Evolutionary conservation across 2,329 filamentous ascomycete species (phyloP).

Genomic region (Diplodia scrobiculata): DNA sequence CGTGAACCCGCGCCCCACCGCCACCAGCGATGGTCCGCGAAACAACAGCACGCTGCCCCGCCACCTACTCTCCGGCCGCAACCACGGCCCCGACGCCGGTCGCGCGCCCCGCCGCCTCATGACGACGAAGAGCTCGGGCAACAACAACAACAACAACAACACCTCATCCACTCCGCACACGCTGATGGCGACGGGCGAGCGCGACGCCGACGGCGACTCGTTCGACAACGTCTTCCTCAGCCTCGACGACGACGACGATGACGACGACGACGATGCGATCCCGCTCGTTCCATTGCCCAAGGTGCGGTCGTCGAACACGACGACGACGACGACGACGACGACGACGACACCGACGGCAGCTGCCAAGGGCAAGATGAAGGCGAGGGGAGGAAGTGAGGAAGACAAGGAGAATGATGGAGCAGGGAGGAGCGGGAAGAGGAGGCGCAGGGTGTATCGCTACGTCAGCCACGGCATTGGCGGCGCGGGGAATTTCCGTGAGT

Average conservation of each 20-base stretch:
- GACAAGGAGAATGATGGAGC: not conserved
- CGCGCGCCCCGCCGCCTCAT: not conserved
- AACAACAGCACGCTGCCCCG: not conserved
- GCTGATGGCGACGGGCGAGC: not conserved
- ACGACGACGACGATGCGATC: slow-evolving; percentile 7
- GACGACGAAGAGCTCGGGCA: not conserved
- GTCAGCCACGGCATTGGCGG: slow-evolving; percentile 25
- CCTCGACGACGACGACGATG: not conserved
- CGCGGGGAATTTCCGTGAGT: slow-evolving; percentile 24
- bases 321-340: too few relatives aligned
- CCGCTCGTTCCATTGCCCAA: not conserved
- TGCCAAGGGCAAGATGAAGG: not conserved
- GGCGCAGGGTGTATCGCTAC: slow-evolving; percentile 1
- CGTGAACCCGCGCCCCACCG: not conserved
- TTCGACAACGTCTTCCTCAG: not conserved
- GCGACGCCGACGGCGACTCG: not conserved
- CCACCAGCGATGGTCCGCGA: not conserved
- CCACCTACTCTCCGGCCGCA: slow-evolving; percentile 1
- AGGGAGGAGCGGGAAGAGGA: not conserved
- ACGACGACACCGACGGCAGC: too few relatives aligned
- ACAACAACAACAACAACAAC: not conserved
- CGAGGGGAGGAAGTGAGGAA: not conserved
- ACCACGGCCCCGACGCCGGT: slow-evolving; percentile 1
- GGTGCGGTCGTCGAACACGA: not conserved
- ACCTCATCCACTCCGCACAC: not conserved